Base-by-base conservation (phyloP, 1,284 basidiomycete genomes). In the Kwoniella shivajii region DNA sequence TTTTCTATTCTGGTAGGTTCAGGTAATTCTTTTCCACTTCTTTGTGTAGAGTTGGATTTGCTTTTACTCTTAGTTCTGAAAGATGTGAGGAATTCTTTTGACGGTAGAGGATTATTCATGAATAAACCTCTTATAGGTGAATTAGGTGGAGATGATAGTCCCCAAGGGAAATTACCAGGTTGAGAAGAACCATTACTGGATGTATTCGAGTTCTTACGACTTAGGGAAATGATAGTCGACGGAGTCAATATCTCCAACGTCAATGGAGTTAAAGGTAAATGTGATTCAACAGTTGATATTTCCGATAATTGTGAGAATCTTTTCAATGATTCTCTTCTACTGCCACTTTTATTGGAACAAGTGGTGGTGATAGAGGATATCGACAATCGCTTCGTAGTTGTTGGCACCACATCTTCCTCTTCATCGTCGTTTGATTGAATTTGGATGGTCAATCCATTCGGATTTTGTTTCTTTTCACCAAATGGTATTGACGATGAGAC, bases 1-100 rank as follows among this genome's bases (percentile, higher is more conserved):
- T 47, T 36, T 16, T 68, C 60, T n/a, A 65, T 62, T 26, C 62
- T 56, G 9, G 36, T 61, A n/a, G 67, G 65, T 22, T 31, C 18
- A 1, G 67, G 65, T 43, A 64, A 33, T 5, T 18, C 2, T 31
- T 48, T 52, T 26, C 37, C 36, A 5, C 29, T 38, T 9, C 18
- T 1, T 11, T 41, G 20, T 6, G n/a, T 47, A n/a, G 26, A 16
- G 3, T 33, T 41, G 41, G 13, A 29, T 2, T 20, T 39, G 22
- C 16, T 24, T n/a, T 29, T 41, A n/a, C 31, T 36, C 30, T 37
- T 38, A 43, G 22, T 29, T 26, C 50, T 26, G 29, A 51, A 51
- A 20, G 50, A 51, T 16, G 50, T 51, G 29, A 51, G 22, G 29
- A 51, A 43, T 24, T 42, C 50, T 26, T 26, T 51, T 9, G 24